phyloP scores from a whole-genome alignment of 768 basidiomycete genomes.

The Collybia mongolica region DNA sequence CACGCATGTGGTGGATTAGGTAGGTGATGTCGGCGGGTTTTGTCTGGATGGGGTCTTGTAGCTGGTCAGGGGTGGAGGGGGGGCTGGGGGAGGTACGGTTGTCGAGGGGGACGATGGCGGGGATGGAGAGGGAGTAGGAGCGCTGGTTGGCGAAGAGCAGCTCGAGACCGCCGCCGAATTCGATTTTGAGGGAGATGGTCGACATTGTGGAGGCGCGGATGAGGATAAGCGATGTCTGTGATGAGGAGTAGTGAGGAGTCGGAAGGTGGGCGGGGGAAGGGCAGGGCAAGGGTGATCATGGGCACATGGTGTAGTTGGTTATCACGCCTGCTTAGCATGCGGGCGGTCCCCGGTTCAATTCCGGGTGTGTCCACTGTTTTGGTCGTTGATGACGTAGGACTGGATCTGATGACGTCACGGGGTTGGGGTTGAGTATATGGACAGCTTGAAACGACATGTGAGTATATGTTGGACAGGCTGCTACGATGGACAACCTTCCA shows the following conservation, averaged over 20 bases:
- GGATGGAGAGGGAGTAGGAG: conserved; percentile 54
- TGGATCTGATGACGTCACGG: conserved; percentile 9
- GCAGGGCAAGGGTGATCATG: background rate
- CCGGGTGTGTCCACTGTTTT: conserved; percentile 16
- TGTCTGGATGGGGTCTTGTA: conserved; percentile 17
- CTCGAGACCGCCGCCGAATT: conserved; percentile 86
- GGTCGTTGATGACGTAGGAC: no score
- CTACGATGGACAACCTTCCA: conserved; percentile 53
- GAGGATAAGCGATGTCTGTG: no score
- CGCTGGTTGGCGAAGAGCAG: conserved; percentile 76
- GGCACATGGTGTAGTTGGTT: conserved; percentile 23
- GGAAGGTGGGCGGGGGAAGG: background rate
- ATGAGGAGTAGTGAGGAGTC: no score
- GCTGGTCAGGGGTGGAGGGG: background rate
- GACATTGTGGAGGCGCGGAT: conserved; percentile 4
- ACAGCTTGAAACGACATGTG: no score
- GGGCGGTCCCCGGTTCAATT: conserved; percentile 19
- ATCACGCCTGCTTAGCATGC: conserved; percentile 20
- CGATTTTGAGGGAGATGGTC: conserved; percentile 53
- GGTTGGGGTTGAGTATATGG: no score
- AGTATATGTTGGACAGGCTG: background rate
- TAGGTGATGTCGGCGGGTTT: conserved; percentile 66
- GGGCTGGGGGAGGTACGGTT: conserved; percentile 23
- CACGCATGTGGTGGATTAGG: conserved; percentile 76
- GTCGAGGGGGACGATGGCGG: conserved; percentile 38